A percentile compares a stretch with the other conserved stretches of the same genome.
Evolutionary conservation across 1,284 basidiomycete genomes (phyloP).

Genomic region (Phlebopus sp.): DNA sequence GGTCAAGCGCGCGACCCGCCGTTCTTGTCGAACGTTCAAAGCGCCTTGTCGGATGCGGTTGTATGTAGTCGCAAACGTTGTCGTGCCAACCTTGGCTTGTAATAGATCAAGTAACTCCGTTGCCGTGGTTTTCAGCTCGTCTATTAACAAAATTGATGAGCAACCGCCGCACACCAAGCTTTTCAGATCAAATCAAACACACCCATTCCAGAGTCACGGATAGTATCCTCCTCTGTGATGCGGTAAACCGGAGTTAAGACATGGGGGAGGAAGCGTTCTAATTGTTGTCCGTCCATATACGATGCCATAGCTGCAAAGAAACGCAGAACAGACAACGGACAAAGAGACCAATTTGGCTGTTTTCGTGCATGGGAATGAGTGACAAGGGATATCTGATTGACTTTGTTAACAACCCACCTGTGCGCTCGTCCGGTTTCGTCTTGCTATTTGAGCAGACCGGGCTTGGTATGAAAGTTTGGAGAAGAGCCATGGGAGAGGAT

Average conservation of each 20-base stretch:
- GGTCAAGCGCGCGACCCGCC: constrained; percentile 65
- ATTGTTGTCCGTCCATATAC: constrained; percentile 54
- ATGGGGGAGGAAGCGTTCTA: constrained; percentile 77
- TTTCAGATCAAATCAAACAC: constrained; percentile 32
- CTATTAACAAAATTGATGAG: constrained; percentile 40
- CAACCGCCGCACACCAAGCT: neutral
- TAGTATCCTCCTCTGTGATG: constrained; percentile 81
- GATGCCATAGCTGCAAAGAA: constrained; percentile 93
- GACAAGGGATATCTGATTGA: neutral
- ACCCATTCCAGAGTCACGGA: constrained; percentile 80
- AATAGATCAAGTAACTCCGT: constrained; percentile 87
- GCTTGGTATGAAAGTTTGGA: constrained; percentile 91
- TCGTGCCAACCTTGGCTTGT: constrained; percentile 82
- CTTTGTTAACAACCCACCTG: constrained; percentile 40
- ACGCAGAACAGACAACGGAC: constrained; percentile 78
- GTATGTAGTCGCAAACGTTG: constrained; percentile 78
- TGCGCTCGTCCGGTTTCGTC: constrained; percentile 51
- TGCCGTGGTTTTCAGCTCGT: constrained; percentile 80
- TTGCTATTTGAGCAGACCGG: constrained; percentile 67
- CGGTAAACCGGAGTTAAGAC: constrained; percentile 87
- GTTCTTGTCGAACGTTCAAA: constrained; percentile 66
- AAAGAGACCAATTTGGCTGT: constrained; percentile 72
- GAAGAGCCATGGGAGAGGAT: constrained; percentile 89
- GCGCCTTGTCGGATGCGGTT: constrained; percentile 76
- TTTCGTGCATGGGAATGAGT: constrained; percentile 25